phyloP scores from a whole-genome alignment of 1,284 basidiomycete species.

The Melampsora larici-populina region DNA sequence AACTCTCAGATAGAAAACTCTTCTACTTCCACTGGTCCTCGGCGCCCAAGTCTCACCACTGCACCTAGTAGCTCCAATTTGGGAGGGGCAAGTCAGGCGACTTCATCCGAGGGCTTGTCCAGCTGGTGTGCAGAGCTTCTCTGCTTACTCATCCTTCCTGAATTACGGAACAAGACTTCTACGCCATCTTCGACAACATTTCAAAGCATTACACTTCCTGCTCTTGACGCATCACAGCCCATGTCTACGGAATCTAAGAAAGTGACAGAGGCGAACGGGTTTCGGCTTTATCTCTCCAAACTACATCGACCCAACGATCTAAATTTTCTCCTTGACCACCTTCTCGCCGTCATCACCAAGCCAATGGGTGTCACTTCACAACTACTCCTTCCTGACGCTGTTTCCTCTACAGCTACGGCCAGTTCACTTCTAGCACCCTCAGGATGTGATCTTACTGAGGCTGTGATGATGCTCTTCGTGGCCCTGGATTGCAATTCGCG shows the following conservation, averaged over 20 bases:
- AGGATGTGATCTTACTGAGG: conserved; percentile 21
- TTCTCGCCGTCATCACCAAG: conserved; percentile 32
- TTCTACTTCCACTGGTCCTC: neutral
- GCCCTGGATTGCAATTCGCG: conserved; percentile 29
- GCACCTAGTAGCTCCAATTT: neutral
- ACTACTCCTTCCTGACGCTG: conserved; percentile 18
- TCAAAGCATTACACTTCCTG: neutral
- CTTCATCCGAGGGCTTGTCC: conserved; percentile 20
- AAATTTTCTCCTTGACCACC: conserved; percentile 25
- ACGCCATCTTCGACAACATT: neutral
- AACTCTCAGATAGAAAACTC: neutral
- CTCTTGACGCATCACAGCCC: neutral
- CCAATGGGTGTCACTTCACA: conserved; percentile 41
- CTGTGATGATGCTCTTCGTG: conserved; percentile 20
- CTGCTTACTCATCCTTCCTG: conserved; percentile 24
- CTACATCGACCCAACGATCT: conserved; percentile 35
- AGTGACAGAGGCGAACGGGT: conserved; percentile 14
- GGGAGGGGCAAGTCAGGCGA: conserved; percentile 24
- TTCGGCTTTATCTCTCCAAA: conserved; percentile 39
- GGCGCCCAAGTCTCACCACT: neutral
- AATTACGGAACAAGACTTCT: neutral
- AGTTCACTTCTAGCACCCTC: conserved; percentile 6
- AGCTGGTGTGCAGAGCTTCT: conserved; percentile 36
- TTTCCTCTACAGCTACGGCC: conserved; percentile 9
- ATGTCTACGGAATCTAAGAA: neutral